phyloP scores from a whole-genome alignment of 176 grass and related monocot genomes.

The Carex cristatella region DNA sequence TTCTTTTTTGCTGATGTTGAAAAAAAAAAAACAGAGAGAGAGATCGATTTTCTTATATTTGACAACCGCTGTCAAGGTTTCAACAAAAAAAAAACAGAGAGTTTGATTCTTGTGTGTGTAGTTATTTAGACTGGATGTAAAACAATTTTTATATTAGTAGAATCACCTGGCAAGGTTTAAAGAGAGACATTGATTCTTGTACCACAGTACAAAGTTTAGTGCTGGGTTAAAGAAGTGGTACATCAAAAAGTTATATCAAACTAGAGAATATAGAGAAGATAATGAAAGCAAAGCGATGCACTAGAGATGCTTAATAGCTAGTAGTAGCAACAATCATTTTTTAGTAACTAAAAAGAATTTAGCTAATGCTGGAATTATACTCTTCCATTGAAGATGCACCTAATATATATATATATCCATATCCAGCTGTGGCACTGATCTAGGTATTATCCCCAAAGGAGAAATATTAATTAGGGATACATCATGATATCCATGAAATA shows the following conservation, averaged over 20 bases:
- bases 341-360: neutral
- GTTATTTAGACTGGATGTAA: too few species aligned
- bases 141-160: too few species aligned
- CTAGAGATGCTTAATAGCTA: neutral
- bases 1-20: too few species aligned
- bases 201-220: neutral
- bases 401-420: neutral
- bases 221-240: neutral
- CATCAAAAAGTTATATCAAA: neutral
- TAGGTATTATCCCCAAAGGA: neutral
- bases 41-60: neutral
- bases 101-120: too few species aligned
- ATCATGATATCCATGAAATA: neutral
- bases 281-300: neutral
- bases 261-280: neutral
- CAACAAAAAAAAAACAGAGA: too few species aligned
- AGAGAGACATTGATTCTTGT: neutral
- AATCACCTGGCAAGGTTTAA: too few species aligned
- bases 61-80: too few species aligned
- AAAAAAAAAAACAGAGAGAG: neutral
- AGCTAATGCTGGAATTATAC: neutral
- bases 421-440: neutral
- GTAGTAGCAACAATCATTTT: slow-evolving; percentile 6
- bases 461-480: neutral
- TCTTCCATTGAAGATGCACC: neutral